Evolutionary conservation across 148 eudicot genomes (phyloP), one percentile per base, ranked within the genome.

Genomic region (Cornus controversa): DNA sequence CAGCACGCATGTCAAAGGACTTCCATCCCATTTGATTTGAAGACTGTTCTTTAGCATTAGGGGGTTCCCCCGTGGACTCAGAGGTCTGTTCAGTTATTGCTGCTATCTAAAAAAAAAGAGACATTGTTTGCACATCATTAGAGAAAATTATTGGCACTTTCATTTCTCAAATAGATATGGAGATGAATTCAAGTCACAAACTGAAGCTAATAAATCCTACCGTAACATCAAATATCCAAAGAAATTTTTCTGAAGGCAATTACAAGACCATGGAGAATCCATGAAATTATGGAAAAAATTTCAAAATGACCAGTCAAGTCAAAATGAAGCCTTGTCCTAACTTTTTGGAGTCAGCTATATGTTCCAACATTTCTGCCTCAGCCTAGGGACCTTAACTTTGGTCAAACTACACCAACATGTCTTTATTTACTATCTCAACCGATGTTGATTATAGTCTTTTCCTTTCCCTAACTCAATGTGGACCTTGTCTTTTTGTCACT

Each of bases 1-100:
- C 98, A 37, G 97, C 85, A 72, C 80, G 85, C 89, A 93, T 91
- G 47, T 93, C 86, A 75, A 96, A 93, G 34, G 93, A 86, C 78
- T 91, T 95, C 99, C 94, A 91, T 78, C 86, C 91, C 66, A 92
- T 73, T 10, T 86, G 88, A 84, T 75, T 63, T 64, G 90, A 82
- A 58, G 88, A 74, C 36, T 80, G 77, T 45, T 84, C 87, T 60
- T 82, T 76, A 67, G 86, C 69, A 23, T 80, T 26, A n/a, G 73
- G 75, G 18, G 50, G 70, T 31, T 85, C 83, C 72, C 69, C 89
- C 66, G 74, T 81, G 14, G 94, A 82, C 75, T 89, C 92, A 26
- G 95, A 82, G 63, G 86, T 80, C 78, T 91, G 93, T 72, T 91
- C 82, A 81, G 99, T 90, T 85, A 96, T 96, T 80, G 99, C 99